phyloP scores from a whole-genome alignment of 1,284 basidiomycete genomes.

The Waitea zeae region DNA sequence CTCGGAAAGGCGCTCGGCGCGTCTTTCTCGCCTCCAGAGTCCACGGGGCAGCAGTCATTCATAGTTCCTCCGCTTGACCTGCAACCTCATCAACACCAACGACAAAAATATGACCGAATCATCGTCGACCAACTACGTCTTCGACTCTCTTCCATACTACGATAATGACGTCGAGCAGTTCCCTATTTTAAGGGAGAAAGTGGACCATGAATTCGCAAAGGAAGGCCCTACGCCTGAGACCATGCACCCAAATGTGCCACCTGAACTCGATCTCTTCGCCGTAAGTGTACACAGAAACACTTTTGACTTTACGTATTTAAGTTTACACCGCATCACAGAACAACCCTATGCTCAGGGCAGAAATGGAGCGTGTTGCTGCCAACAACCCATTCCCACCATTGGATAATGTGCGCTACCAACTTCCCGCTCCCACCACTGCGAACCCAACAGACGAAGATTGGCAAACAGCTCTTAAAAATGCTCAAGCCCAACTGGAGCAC shows the following conservation, averaged over 20 bases:
- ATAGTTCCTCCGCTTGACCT: neutral
- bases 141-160: constrained; percentile 88
- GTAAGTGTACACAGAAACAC: constrained; percentile 24
- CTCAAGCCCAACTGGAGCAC: constrained; percentile 78
- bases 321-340: constrained; percentile 21
- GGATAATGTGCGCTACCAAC: constrained; percentile 67
- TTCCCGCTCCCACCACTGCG: constrained; percentile 50
- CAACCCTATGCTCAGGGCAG: constrained; percentile 47
- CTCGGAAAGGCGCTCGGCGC: constrained; percentile 9
- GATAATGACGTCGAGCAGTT: constrained; percentile 80
- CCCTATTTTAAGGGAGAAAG: constrained; percentile 53
- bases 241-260: constrained; percentile 58
- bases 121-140: constrained; percentile 14
- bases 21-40: neutral
- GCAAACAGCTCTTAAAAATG: constrained; percentile 62
- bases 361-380: constrained; percentile 55
- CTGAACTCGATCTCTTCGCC: constrained; percentile 47
- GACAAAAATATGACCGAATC: constrained; percentile 7
- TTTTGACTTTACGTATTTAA: neutral
- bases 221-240: constrained; percentile 33
- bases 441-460: constrained; percentile 66
- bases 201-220: constrained; percentile 53
- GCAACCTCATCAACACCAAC: constrained; percentile 6
- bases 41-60: too few species aligned
- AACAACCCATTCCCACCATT: constrained; percentile 57